Evolutionary conservation across 768 basidiomycete genomes (phyloP).

Genomic region (Mycena rebaudengoi): DNA sequence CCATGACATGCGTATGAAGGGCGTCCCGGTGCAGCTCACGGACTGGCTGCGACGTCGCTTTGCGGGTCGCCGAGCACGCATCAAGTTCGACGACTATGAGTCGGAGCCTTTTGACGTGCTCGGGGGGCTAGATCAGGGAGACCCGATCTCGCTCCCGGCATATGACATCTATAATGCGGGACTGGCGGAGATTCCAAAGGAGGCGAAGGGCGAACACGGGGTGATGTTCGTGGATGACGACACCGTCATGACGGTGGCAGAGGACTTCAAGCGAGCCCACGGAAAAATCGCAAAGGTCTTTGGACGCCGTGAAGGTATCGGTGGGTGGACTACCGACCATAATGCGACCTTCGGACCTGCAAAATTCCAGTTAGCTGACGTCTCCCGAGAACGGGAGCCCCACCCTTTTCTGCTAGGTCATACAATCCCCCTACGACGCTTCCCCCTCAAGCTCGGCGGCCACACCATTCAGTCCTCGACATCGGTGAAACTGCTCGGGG

Average conservation of each 20-base stretch:
- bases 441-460: background rate
- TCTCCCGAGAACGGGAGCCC: background rate
- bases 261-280: slow-evolving; percentile 21
- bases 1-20: no score
- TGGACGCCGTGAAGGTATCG: slow-evolving; percentile 23
- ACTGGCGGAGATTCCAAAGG: slow-evolving; percentile 7
- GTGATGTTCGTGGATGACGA: slow-evolving; percentile 31
- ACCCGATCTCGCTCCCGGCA: slow-evolving; percentile 30
- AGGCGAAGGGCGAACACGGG: background rate
- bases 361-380: slow-evolving; percentile 29
- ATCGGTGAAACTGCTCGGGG: slow-evolving; percentile 38
- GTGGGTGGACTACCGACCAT: slow-evolving; percentile 38
- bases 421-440: background rate
- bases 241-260: slow-evolving; percentile 13
- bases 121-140: no score
- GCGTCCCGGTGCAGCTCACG: no score
- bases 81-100: no score
- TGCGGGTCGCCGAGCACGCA: no score
- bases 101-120: no score
- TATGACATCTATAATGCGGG: slow-evolving; percentile 31
- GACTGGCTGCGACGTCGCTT: no score
- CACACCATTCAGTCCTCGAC: slow-evolving; percentile 26
- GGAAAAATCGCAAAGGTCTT: slow-evolving; percentile 24
- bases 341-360: slow-evolving; percentile 29
- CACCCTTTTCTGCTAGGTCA: no score